Evolutionary conservation across 139 green algal species (phyloP).

Genomic region (Coelastrella sp.): DNA sequence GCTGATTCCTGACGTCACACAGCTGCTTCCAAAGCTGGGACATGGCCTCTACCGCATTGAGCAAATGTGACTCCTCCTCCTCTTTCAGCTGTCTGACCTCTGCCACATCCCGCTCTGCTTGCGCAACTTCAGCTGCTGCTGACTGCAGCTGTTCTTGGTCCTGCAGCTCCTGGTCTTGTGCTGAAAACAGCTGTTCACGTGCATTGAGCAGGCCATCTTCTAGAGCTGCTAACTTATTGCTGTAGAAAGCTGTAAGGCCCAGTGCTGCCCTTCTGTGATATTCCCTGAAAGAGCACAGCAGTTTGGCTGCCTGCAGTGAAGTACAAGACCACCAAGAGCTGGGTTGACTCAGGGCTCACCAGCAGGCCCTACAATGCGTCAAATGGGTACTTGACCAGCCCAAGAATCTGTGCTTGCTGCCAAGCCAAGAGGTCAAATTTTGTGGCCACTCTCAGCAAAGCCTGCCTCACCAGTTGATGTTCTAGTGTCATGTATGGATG

Average conservation of each 20-base stretch:
- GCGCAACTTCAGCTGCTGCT: background rate
- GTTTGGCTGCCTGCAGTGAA: conserved; percentile 58
- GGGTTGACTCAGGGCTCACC: too few species aligned
- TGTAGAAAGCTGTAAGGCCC: conserved; percentile 65
- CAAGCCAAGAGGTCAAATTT: too few species aligned
- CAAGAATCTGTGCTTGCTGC: too few species aligned
- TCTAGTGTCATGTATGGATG: conserved; percentile 70
- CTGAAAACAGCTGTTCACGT: conserved; percentile 62
- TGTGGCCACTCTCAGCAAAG: background rate
- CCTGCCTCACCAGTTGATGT: conserved; percentile 65
- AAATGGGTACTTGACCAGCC: too few species aligned
- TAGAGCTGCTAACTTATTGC: conserved; percentile 66
- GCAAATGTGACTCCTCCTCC: conserved; percentile 67
- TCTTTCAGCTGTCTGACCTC: conserved; percentile 77
- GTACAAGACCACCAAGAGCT: background rate
- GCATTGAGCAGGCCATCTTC: conserved; percentile 68
- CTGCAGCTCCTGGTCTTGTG: conserved; percentile 5
- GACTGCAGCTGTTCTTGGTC: conserved; percentile 1
- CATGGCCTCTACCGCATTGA: conserved; percentile 53
- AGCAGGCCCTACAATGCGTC: too few species aligned
- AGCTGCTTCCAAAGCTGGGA: conserved; percentile 42
- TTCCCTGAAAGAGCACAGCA: conserved; percentile 67
- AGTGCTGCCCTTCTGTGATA: conserved; percentile 65
- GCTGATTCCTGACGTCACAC: background rate
- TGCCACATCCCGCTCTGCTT: conserved; percentile 60